Percentiles rank a stretch among this genome's conserved stretches.
phyloP scores from a whole-genome alignment of 2,329 filamentous ascomycete species.

The Alternaria sp. region DNA sequence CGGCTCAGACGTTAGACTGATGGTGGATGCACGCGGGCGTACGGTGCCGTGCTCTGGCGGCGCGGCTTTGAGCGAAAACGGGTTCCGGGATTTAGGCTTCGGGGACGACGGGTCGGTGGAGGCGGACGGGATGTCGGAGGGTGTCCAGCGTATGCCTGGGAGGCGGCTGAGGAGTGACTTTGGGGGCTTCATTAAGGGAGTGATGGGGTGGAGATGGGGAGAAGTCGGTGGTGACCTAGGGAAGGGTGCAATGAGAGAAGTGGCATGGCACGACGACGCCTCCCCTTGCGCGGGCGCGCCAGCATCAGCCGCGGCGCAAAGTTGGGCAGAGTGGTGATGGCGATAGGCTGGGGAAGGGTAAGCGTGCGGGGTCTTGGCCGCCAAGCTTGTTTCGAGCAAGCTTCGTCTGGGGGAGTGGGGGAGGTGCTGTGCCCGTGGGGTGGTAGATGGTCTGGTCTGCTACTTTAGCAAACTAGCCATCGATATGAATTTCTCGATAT shows the following conservation, averaged over 20 bases:
- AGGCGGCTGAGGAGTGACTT: conserved; percentile 14
- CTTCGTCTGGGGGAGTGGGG: conserved; percentile 11
- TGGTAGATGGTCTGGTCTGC: neutral
- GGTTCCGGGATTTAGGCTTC: conserved; percentile 25
- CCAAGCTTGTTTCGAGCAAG: conserved; percentile 26
- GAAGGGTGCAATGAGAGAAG: neutral
- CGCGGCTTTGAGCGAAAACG: conserved; percentile 13
- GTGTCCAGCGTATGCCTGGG: conserved; percentile 36
- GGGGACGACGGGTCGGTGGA: conserved; percentile 4
- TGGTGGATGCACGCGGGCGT: conserved; percentile 27
- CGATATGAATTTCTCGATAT: neutral
- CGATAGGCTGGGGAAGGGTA: neutral
- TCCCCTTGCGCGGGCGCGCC: neutral
- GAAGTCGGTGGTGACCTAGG: neutral
- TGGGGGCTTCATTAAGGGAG: conserved; percentile 13
- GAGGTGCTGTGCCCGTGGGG: neutral
- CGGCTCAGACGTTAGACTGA: conserved; percentile 25
- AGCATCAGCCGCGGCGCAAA: neutral
- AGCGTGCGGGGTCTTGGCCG: conserved; percentile 7
- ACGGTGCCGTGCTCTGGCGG: neutral
- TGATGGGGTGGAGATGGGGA: neutral
- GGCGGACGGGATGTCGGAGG: conserved; percentile 28
- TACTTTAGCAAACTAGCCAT: neutral
- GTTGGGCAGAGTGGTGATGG: neutral
- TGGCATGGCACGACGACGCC: neutral